Conservation (phyloP, 139 green algal genomes). For the Zygnema circumcarinatum region DNA sequence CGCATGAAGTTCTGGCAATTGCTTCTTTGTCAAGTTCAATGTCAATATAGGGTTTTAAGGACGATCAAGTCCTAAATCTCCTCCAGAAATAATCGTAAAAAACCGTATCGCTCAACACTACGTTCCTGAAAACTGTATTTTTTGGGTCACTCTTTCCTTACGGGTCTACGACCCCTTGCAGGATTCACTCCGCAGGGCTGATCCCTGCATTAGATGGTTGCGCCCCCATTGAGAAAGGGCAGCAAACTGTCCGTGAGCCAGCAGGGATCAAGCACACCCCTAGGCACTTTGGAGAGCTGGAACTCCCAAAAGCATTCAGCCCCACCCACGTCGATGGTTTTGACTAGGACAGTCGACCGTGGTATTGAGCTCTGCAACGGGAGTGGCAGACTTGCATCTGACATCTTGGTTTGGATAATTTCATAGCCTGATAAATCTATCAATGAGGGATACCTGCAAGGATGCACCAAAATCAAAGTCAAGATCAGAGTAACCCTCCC, state of each 20-base stretch:
- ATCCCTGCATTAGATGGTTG: too few species aligned
- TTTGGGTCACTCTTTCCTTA: background rate
- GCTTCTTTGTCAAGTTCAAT: background rate
- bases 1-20: background rate
- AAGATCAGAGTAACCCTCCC: background rate
- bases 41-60: too few species aligned
- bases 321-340: background rate
- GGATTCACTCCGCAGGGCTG: too few species aligned
- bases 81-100: background rate
- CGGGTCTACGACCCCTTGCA: background rate
- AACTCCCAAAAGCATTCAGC: background rate
- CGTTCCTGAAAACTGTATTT: background rate
- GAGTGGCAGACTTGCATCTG: background rate
- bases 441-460: slow-evolving; percentile 1
- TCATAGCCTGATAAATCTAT: background rate
- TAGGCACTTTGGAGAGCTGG: background rate
- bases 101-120: background rate
- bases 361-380: background rate
- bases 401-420: background rate
- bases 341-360: background rate
- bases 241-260: slow-evolving; percentile 2
- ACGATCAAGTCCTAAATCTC: background rate
- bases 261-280: background rate
- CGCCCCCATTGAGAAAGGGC: too few species aligned
- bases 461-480: background rate